Evolutionary conservation across 2,329 filamentous ascomycete genomes (phyloP), one percentile per base, ranked within the genome.

Genomic region (Akanthomyces dipterigenus): DNA sequence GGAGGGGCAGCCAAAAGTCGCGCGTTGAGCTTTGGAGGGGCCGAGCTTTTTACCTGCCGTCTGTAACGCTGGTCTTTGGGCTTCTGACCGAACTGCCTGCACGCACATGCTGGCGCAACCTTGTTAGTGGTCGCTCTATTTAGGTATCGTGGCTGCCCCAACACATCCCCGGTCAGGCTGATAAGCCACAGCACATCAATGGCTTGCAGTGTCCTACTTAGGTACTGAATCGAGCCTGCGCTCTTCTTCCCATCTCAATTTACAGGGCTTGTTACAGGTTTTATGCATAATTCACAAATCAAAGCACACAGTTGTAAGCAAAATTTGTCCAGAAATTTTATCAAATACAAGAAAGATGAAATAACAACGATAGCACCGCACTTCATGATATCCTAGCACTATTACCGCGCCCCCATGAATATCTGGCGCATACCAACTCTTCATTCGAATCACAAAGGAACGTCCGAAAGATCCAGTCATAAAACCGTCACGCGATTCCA

Each of bases 1-100:
- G 31, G 55, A 49, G 43, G 55, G 55, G 45, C 55, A 48, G 55
- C 43, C 55, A 58, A 58, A 57, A 58, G 55, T 58, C 55, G 55
- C 55, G 45, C 55, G 55, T 58, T 58, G 55, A 58, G 55, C 43
- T 55, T 43, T 40, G 31, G 50, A 40, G 31, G n/a, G 50, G 34
- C 50, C 31, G 50, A 24, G 50, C 28, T 31, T 8, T 20, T 20
- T 46, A 20, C n/a, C n/a, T n/a, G n/a, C n/a, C n/a, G n/a, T n/a
- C n/a, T n/a, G n/a, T n/a, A n/a, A n/a, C n/a, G n/a, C 43, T 46
- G 43, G 7, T n/a, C 43, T 20, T 22, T 46, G 43, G 31, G 31
- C 43, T 46, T 26, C 43, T 26, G 20, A 46, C 43, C 22, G 43
- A 46, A 7, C 31, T 34, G 31, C 22, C 43, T 20, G 20, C n/a